These are phyloP conservation scores for Moricandia moricandioides DNA, from an alignment of 345 rosid species.

Conservation along the genomic window DNA sequence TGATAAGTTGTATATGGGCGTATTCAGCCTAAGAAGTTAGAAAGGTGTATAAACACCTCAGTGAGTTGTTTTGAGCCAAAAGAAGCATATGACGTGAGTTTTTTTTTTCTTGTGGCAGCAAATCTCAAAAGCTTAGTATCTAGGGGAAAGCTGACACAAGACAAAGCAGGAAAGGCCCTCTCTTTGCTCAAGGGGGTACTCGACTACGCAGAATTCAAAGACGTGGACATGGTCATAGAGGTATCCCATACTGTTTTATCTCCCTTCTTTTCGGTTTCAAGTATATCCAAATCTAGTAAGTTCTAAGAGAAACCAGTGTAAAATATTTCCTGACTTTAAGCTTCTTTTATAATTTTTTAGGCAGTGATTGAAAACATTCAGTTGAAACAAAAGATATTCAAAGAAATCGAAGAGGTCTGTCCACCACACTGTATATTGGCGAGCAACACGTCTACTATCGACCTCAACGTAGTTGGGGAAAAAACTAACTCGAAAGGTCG, in stretches of 20 bases:
- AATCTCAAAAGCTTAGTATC: conserved; percentile 68
- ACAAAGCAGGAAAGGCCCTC: conserved; percentile 69
- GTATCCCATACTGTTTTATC: conserved; percentile 33
- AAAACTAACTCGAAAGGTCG: conserved; percentile 76
- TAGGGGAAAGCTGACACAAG: conserved; percentile 63
- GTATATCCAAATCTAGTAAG: conserved; percentile 4
- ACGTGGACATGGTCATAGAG: conserved; percentile 97
- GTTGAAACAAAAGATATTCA: conserved; percentile 83
- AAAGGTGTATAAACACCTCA: not conserved
- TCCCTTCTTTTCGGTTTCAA: conserved; percentile 18
- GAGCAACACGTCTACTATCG: conserved; percentile 84
- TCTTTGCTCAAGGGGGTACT: conserved; percentile 76
- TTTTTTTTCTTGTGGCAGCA: conserved; percentile 53
- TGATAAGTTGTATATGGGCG: not conserved
- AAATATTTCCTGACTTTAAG: conserved; percentile 8
- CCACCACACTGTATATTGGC: conserved; percentile 91
- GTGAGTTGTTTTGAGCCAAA: not conserved
- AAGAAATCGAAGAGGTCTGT: conserved; percentile 77
- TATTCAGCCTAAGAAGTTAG: not conserved
- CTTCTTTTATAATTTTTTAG: conserved; percentile 46
- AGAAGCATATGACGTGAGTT: too few relatives aligned
- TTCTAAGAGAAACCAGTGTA: not conserved
- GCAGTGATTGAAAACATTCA: conserved; percentile 83
- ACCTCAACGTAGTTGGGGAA: conserved; percentile 72
- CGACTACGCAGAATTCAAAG: conserved; percentile 77